Conservation (phyloP, 1,139 yeast genomes). For the Saccharomyces pastorianus region DNA sequence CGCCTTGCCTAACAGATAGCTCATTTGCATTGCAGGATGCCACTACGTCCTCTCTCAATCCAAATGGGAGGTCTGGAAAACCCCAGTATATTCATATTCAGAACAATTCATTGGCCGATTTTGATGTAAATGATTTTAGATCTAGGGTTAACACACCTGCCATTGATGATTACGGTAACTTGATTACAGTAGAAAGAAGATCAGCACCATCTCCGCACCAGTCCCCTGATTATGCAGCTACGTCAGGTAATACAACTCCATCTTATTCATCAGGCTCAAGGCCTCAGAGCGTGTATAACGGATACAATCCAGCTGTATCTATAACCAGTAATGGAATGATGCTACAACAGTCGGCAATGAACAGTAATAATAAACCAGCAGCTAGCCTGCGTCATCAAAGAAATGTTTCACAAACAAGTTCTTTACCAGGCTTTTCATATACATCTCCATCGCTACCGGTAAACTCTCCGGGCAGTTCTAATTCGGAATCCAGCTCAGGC, state of each 20-base stretch:
- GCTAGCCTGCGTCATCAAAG: constrained; percentile 4
- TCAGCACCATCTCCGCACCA: constrained; percentile 9
- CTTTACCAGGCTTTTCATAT: background rate
- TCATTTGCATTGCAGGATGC: constrained; percentile 3
- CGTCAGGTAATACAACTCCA: background rate
- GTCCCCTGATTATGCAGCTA: constrained; percentile 3
- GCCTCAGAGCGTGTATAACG: constrained; percentile 1
- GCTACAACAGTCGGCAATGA: constrained; percentile 9
- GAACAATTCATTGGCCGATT: constrained; percentile 11
- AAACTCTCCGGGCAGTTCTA: constrained; percentile 23
- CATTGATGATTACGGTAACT: constrained; percentile 32
- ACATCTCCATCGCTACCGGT: constrained; percentile 9
- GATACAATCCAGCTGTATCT: constrained; percentile 2
- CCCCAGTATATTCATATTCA: constrained; percentile 26
- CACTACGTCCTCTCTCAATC: constrained; percentile 3
- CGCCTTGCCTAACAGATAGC: constrained; percentile 4
- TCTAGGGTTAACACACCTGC: constrained; percentile 30
- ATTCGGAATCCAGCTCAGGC: constrained; percentile 26
- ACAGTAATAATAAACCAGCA: constrained; percentile 6
- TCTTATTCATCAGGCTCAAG: constrained; percentile 8
- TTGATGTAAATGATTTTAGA: constrained; percentile 8
- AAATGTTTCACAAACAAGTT: background rate
- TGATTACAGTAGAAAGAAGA: constrained; percentile 25
- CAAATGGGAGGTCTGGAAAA: constrained; percentile 9
- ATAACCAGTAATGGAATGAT: constrained; percentile 15